These are phyloP conservation scores for Actinomucor elegans DNA, from an alignment of 371 early-diverging fungal species.

Conservation along the genomic window DNA sequence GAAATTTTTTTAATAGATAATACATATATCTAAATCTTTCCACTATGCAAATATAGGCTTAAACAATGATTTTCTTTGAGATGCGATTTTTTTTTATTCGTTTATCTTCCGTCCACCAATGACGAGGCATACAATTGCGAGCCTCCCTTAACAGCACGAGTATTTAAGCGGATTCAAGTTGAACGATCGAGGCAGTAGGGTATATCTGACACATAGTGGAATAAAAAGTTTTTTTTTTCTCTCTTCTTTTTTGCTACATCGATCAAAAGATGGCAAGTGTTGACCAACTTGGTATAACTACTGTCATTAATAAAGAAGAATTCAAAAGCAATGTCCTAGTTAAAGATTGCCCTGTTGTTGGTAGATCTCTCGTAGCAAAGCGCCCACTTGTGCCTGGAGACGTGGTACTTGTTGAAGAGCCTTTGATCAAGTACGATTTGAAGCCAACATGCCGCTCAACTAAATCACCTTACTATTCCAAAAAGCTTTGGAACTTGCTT, in stretches of 20 bases:
- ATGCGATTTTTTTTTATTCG: no score
- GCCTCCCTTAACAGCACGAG: no score
- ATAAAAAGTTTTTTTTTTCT: conserved; percentile 3
- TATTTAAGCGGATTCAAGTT: no score
- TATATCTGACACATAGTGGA: background rate
- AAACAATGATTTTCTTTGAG: no score
- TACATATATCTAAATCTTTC: no score
- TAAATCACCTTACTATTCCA: conserved; percentile 40
- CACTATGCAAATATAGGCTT: no score
- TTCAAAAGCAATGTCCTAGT: conserved; percentile 30
- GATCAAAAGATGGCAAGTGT: conserved; percentile 24
- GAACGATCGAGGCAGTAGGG: no score
- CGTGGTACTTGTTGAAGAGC: conserved; percentile 39
- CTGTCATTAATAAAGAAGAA: conserved; percentile 35
- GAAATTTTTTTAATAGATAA: no score
- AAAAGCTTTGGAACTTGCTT: conserved; percentile 33
- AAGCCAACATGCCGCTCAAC: conserved; percentile 44
- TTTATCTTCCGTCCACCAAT: no score
- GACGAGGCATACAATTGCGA: no score
- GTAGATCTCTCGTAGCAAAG: conserved; percentile 40
- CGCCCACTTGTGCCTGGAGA: conserved; percentile 30
- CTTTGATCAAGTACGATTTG: conserved; percentile 35
- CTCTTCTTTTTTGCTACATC: conserved; percentile 3
- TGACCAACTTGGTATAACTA: conserved; percentile 28
- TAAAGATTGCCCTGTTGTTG: conserved; percentile 31